Base-by-base conservation (phyloP, 345 rosid genomes). In the Rhizophora mangle region DNA sequence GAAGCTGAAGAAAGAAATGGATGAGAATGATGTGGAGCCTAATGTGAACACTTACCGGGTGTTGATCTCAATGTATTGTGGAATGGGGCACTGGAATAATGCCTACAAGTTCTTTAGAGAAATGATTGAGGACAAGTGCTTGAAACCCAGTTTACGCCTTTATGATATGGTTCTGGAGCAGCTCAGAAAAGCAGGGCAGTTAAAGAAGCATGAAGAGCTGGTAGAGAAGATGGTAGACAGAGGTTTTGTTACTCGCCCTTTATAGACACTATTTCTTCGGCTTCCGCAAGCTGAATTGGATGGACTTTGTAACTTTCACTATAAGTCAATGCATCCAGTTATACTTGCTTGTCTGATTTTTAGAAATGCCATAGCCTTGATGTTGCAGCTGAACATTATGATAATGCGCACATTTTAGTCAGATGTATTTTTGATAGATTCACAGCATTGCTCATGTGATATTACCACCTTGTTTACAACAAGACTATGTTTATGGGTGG, bases 31-130 rank as follows among this genome's bases (percentile, higher is more conserved):
- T 26, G 80, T 90, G 22, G 99, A 95, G 81, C 87, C 91, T 58
- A 92, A 95, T 75, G 92, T 92, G 82, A 90, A 90, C 75, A 95
- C 96, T 7, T 95, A 88, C 72, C 79, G 79, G 70, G 73, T 92
- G 78, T 81, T 95, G 80, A 85, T 95, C 66, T 80, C 85, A 0
- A 86, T 95, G 98, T 95, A 85, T 65, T 95, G 96, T 72, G 90
- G 86, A 62, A 95, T 85, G 94, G 96, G 96, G 49, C 97, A 95
- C 64, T 95, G 99, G 99, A 95, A 87, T 62, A 87, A 92, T 83
- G 97, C 96, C 7, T 87, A 90, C 80, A 92, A 85, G 84, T 75
- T 78, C 59, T 86, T 92, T 24, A 80, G 68, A 52, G 98, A 92
- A 78, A 95, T 95, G 99, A 79, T 92, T 16, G 96, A 87, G 72